Conservation (phyloP, 208 protist genomes). For the Crithidia expoeki region DNA sequence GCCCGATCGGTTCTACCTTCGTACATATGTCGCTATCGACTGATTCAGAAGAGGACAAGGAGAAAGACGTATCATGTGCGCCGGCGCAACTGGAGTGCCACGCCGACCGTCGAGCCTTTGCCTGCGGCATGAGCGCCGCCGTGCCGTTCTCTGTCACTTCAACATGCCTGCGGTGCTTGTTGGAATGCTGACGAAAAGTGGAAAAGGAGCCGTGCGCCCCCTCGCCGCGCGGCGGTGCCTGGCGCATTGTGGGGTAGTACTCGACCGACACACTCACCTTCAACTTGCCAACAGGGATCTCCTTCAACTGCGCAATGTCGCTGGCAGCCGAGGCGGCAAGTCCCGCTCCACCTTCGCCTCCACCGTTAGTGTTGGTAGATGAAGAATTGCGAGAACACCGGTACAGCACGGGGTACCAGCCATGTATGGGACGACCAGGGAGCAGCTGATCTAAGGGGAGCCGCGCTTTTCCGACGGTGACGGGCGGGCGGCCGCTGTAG, state of each 20-base stretch:
- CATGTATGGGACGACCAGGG: constrained; percentile 43
- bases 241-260: constrained; percentile 42
- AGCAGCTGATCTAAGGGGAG: constrained; percentile 55
- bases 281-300: constrained; percentile 51
- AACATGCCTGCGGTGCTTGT: constrained; percentile 25
- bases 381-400: constrained; percentile 23
- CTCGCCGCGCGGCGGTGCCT: not conserved
- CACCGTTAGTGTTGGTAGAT: not conserved
- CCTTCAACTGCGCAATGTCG: not conserved
- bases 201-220: no score
- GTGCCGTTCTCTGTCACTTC: constrained; percentile 11
- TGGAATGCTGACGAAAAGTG: not conserved
- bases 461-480: constrained; percentile 69
- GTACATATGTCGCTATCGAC: not conserved
- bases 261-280: constrained; percentile 54
- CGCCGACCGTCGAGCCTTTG: constrained; percentile 28
- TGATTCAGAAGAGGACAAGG: constrained; percentile 14
- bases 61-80: not conserved
- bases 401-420: constrained; percentile 78
- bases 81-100: constrained; percentile 17
- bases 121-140: constrained; percentile 12
- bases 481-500: constrained; percentile 70
- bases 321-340: not conserved
- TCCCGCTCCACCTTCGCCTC: not conserved
- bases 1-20: no score